These are phyloP conservation scores for Pneumocystis murina DNA, from an alignment of 1,139 yeast genomes.

Conservation along the genomic window DNA sequence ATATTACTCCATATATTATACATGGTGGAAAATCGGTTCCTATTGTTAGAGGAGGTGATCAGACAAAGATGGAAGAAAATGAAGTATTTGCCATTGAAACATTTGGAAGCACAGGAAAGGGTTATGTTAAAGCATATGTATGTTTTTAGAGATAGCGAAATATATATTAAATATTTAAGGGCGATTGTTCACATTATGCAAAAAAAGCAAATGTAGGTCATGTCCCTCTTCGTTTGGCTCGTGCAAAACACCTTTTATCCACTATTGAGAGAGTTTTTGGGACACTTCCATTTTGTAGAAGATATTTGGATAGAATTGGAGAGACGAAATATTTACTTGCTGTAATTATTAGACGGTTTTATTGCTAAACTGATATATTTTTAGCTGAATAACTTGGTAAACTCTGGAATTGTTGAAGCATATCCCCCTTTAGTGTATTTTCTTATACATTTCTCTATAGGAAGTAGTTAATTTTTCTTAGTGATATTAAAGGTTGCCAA, in stretches of 20 bases:
- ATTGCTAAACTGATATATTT: neutral
- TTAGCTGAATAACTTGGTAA: slow-evolving; percentile 56
- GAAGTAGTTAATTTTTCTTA: neutral
- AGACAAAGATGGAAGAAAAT: slow-evolving; percentile 97
- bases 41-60: slow-evolving; percentile 81
- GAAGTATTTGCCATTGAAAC: slow-evolving; percentile 97
- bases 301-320: slow-evolving; percentile 82
- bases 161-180: slow-evolving; percentile 22
- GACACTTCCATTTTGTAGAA: slow-evolving; percentile 89
- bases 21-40: slow-evolving; percentile 97
- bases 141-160: neutral
- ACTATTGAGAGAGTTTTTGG: slow-evolving; percentile 73
- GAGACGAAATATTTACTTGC: slow-evolving; percentile 85
- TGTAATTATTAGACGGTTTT: slow-evolving; percentile 13
- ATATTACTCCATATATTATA: slow-evolving; percentile 63
- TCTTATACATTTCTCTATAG: neutral
- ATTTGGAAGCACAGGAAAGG: slow-evolving; percentile 91
- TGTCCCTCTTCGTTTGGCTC: slow-evolving; percentile 43
- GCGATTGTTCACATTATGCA: slow-evolving; percentile 92
- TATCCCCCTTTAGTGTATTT: slow-evolving; percentile 72
- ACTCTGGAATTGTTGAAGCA: slow-evolving; percentile 75
- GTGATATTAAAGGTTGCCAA: slow-evolving; percentile 64
- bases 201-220: slow-evolving; percentile 31
- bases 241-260: slow-evolving; percentile 51
- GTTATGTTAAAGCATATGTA: slow-evolving; percentile 55